Conservation (phyloP, 2,329 filamentous ascomycete species). For the Bipolaris victoriae region DNA sequence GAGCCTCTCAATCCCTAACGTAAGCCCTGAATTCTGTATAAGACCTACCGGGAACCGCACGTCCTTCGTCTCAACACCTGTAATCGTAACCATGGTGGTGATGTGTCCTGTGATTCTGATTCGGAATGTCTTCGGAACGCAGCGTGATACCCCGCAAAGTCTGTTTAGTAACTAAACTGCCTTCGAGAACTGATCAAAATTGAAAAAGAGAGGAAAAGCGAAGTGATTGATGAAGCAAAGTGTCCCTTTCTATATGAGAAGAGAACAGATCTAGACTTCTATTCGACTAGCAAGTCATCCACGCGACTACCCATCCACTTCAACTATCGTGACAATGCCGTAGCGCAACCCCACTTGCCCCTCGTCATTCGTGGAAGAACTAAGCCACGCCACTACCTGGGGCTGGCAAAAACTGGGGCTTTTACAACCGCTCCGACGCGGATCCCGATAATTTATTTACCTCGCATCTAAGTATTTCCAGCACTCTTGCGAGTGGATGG, state of each 20-base stretch:
- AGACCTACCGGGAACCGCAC: conserved; percentile 56
- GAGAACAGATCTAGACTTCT: conserved; percentile 11
- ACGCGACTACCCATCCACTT: conserved; percentile 5
- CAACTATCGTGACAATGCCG: conserved; percentile 9
- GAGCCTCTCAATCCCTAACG: background rate
- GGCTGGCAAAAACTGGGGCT: conserved; percentile 18
- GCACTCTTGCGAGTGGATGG: background rate
- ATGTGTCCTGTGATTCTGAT: conserved; percentile 4
- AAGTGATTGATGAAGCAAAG: background rate
- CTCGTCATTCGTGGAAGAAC: conserved; percentile 28
- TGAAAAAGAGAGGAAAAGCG: background rate
- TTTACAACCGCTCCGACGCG: conserved; percentile 8
- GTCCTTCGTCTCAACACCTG: conserved; percentile 54
- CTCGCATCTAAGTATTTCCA: conserved; percentile 13
- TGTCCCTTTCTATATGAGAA: background rate
- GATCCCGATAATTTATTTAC: conserved; percentile 17
- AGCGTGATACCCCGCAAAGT: conserved; percentile 11
- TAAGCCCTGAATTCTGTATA: background rate
- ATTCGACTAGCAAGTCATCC: conserved; percentile 10
- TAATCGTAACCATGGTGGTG: conserved; percentile 54
- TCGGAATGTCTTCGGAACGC: conserved; percentile 17
- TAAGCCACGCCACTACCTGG: conserved; percentile 17
- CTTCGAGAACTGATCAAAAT: background rate
- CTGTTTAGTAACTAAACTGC: background rate
- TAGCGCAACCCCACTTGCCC: conserved; percentile 18